Evolutionary conservation across 2,329 filamentous ascomycete species (phyloP).

Genomic region (Penicillium sp.): DNA sequence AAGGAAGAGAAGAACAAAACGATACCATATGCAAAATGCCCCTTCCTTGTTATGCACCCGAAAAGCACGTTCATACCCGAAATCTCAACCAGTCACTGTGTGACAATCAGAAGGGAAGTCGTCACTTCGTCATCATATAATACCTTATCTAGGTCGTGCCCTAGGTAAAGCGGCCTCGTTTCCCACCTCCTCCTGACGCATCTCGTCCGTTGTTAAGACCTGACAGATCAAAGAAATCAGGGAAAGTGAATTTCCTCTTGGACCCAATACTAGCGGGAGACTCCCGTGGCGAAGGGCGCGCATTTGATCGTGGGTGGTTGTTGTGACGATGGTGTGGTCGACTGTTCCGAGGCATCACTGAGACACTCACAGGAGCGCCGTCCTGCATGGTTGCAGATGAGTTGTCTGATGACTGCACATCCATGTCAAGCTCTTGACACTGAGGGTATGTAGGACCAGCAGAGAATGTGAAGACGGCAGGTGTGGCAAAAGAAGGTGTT

Average conservation of each 20-base stretch:
- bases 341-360: conserved; percentile 42
- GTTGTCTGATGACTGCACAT: conserved; percentile 44
- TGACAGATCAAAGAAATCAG: conserved; percentile 51
- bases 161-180: conserved; percentile 48
- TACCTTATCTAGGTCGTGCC: conserved; percentile 3
- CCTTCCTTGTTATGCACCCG: conserved; percentile 32
- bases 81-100: conserved; percentile 29
- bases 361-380: conserved; percentile 41
- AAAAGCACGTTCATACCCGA: conserved; percentile 19
- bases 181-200: conserved; percentile 45
- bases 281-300: conserved; percentile 39
- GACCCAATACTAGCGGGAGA: conserved; percentile 42
- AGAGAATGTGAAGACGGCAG: conserved; percentile 45
- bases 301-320: conserved; percentile 36
- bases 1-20: conserved; percentile 14
- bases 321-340: conserved; percentile 41
- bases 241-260: conserved; percentile 48
- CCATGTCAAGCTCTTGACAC: conserved; percentile 38
- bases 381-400: conserved; percentile 30
- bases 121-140: conserved; percentile 33
- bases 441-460: conserved; percentile 40
- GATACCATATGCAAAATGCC: conserved; percentile 32
- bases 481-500: conserved; percentile 23
- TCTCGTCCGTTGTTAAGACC: conserved; percentile 45
- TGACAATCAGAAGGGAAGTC: conserved; percentile 36